Percentiles rank a stretch among this genome's conserved stretches.
Evolutionary conservation across 2,329 filamentous ascomycete species (phyloP).

Genomic region (Hymenoscyphus scutula): DNA sequence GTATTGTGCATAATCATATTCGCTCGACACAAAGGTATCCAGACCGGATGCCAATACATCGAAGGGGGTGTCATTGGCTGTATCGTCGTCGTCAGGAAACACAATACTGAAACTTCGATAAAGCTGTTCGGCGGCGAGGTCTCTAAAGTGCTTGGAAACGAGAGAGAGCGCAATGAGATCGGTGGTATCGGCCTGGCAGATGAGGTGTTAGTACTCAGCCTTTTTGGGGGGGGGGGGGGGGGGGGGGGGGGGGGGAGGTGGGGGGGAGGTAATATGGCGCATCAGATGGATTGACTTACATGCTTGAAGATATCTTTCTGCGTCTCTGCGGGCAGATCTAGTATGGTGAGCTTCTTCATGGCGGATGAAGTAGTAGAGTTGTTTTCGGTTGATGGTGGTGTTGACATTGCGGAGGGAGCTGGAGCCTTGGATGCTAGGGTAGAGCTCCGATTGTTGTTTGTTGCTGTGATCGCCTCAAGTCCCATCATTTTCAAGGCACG

Average conservation of each 20-base stretch:
- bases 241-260: no score
- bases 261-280: background rate
- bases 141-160: slow-evolving; percentile 56
- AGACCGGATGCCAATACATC: slow-evolving; percentile 57
- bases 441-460: slow-evolving; percentile 8
- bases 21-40: slow-evolving; percentile 60
- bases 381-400: background rate
- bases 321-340: slow-evolving; percentile 36
- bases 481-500: slow-evolving; percentile 21
- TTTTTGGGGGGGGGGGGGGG: no score
- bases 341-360: slow-evolving; percentile 14
- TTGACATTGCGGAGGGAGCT: background rate
- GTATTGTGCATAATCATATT: slow-evolving; percentile 61
- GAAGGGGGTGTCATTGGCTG: slow-evolving; percentile 50
- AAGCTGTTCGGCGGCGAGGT: slow-evolving; percentile 55
- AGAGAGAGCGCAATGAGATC: slow-evolving; percentile 58
- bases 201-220: background rate
- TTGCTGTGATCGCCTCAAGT: slow-evolving; percentile 18
- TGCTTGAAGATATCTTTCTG: slow-evolving; percentile 35
- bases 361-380: slow-evolving; percentile 4
- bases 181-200: slow-evolving; percentile 46
- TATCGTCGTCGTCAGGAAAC: slow-evolving; percentile 59
- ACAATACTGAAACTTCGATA: slow-evolving; percentile 61
- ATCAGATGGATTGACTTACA: slow-evolving; percentile 27
- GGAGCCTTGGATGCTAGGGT: slow-evolving; percentile 6